Base-by-base conservation (phyloP, 495 filamentous ascomycete genomes). In the Apodospora peruviana region DNA sequence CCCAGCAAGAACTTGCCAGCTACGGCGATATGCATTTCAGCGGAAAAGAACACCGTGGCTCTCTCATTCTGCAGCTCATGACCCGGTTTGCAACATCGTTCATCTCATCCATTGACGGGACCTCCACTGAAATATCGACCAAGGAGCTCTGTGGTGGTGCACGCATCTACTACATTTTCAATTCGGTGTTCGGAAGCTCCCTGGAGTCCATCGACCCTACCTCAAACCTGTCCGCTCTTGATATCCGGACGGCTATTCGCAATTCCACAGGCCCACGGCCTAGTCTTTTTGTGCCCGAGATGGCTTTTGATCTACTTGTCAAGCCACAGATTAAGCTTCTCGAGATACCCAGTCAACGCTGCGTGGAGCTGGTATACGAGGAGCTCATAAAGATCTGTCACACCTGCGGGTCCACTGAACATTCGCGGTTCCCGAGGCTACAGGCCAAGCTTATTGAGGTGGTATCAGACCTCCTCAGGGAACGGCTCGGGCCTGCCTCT, bases 371-470 rank as follows among this genome's bases (percentile, higher is more conserved):
- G 17, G 93, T 99, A 0, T 99, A 99, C 62, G 93, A 99, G 63
- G 93, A 99, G 64, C 79, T 99, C 9, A 99, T 99, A 69, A 99
- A 99, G 67, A 96, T 99, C 47, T 94, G 93, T 65, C 93, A 99
- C 65, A 99, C 93, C 2, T 99, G 93, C 72, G 94, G 94, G 40
- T 96, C 89, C 3, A 91, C 86, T 20, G 93, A 99, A 65, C 80
- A 96, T 14, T 78, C 88, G 40, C 77, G 93, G 39, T 99, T 94
- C 63, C 93, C 93, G 5, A 85, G 93, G 38, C 78, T 99, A 11
- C 93, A 99, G 66, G 93, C 83, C 23, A 99, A 96, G 62, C 81
- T 99, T 17, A 99, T 99, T 50, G 93, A 99, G 66, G 93, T 96
- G 7, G 93, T 99, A 1, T 96, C 91, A 7, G 93, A 99, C 62